Percentiles rank a stretch among this genome's conserved stretches.
phyloP scores from a whole-genome alignment of 2,329 filamentous ascomycete genomes.

The Tolypocladium ophioglossoides region DNA sequence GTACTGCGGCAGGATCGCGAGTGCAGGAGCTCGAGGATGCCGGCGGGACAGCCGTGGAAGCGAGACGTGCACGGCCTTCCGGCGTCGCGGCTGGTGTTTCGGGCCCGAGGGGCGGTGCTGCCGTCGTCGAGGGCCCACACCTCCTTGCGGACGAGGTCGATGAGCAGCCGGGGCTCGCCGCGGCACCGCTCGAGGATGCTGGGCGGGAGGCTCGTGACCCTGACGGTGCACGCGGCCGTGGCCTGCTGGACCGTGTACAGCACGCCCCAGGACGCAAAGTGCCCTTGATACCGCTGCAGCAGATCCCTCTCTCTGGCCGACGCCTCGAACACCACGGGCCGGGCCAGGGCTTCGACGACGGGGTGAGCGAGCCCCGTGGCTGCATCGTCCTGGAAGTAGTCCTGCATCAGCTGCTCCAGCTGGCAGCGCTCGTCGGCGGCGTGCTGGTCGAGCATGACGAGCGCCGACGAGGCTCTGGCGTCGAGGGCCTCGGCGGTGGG shows the following conservation, averaged over 20 bases:
- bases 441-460: slow-evolving; percentile 85
- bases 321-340: slow-evolving; percentile 55
- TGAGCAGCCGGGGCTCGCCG: slow-evolving; percentile 58
- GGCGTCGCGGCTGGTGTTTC: background rate
- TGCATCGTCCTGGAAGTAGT: slow-evolving; percentile 30
- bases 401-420: slow-evolving; percentile 59
- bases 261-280: slow-evolving; percentile 70
- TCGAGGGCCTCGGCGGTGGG: background rate
- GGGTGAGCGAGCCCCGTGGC: slow-evolving; percentile 7
- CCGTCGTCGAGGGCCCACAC: slow-evolving; percentile 54
- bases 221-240: slow-evolving; percentile 20
- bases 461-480: slow-evolving; percentile 28
- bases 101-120: slow-evolving; percentile 6
- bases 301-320: slow-evolving; percentile 47
- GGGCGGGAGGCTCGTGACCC: slow-evolving; percentile 52
- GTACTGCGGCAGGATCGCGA: slow-evolving; percentile 64
- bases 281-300: slow-evolving; percentile 38
- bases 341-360: slow-evolving; percentile 29
- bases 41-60: slow-evolving; percentile 61
- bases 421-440: slow-evolving; percentile 84
- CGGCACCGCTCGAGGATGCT: slow-evolving; percentile 68
- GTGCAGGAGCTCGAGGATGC: slow-evolving; percentile 66
- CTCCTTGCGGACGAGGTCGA: slow-evolving; percentile 65
- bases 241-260: slow-evolving; percentile 37
- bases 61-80: slow-evolving; percentile 43